phyloP scores from a whole-genome alignment of 176 grass and related monocot species.

The Avena atlantica region DNA sequence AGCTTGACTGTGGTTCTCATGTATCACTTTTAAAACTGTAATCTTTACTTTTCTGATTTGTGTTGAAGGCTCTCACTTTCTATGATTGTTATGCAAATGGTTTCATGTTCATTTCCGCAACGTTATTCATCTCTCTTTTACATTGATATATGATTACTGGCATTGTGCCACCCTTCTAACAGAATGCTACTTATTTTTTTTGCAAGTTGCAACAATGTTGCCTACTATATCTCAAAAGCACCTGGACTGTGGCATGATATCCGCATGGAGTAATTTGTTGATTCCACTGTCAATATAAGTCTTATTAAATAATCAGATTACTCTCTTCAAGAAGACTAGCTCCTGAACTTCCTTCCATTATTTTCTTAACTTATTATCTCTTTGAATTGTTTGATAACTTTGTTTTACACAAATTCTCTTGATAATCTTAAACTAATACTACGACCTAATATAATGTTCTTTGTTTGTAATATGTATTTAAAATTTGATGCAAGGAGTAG shows the following conservation, averaged over 20 bases:
- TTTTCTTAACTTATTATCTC: no score
- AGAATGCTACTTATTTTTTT: background rate
- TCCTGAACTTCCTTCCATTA: no score
- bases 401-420: background rate
- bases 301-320: slow-evolving; percentile 22
- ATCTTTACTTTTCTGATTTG: slow-evolving; percentile 26
- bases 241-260: background rate
- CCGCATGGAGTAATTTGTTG: background rate
- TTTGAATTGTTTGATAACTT: no score
- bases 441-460: background rate
- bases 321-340: background rate
- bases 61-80: background rate
- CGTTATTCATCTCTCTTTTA: slow-evolving; percentile 29
- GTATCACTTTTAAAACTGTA: slow-evolving; percentile 45
- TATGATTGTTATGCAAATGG: slow-evolving; percentile 40
- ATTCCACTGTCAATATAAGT: background rate
- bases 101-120: background rate
- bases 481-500: background rate
- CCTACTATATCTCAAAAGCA: background rate
- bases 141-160: slow-evolving; percentile 16
- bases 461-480: background rate
- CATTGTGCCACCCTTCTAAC: background rate
- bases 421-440: background rate
- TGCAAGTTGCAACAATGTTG: slow-evolving; percentile 29
- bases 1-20: slow-evolving; percentile 37